Conservation (phyloP, 129 eudicot genomes). For the Escallonia rubra region DNA sequence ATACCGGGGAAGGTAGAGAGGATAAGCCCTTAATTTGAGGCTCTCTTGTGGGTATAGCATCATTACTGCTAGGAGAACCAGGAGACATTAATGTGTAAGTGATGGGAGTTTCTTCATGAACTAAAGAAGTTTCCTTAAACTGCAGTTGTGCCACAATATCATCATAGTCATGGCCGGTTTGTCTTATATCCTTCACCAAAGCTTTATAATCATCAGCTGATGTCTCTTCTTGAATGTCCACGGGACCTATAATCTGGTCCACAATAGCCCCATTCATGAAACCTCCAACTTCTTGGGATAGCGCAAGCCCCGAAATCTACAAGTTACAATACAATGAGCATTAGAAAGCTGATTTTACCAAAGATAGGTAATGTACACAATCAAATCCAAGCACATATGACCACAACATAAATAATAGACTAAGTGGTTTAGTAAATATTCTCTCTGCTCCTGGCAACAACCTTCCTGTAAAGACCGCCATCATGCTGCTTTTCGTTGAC, state of each 20-base stretch:
- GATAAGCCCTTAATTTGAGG: constrained; percentile 25
- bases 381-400: too few relatives aligned
- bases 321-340: constrained; percentile 6
- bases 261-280: not conserved
- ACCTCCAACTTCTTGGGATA: not conserved
- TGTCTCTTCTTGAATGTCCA: constrained; percentile 19
- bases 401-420: too few relatives aligned
- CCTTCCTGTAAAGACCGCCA: too few relatives aligned
- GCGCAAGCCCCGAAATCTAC: not conserved
- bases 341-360: constrained; percentile 13
- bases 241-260: constrained; percentile 28
- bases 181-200: constrained; percentile 23
- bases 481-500: too few relatives aligned
- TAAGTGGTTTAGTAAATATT: too few relatives aligned
- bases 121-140: constrained; percentile 17
- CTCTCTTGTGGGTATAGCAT: constrained; percentile 21
- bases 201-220: constrained; percentile 18
- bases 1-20: constrained; percentile 26
- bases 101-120: constrained; percentile 28
- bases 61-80: constrained; percentile 25
- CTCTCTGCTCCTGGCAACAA: too few relatives aligned
- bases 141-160: constrained; percentile 22
- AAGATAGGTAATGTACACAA: too few relatives aligned
- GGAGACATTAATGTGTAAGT: constrained; percentile 11
- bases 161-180: constrained; percentile 15